Evolutionary conservation across 768 basidiomycete genomes (phyloP).

Genomic region (Russula sp.): DNA sequence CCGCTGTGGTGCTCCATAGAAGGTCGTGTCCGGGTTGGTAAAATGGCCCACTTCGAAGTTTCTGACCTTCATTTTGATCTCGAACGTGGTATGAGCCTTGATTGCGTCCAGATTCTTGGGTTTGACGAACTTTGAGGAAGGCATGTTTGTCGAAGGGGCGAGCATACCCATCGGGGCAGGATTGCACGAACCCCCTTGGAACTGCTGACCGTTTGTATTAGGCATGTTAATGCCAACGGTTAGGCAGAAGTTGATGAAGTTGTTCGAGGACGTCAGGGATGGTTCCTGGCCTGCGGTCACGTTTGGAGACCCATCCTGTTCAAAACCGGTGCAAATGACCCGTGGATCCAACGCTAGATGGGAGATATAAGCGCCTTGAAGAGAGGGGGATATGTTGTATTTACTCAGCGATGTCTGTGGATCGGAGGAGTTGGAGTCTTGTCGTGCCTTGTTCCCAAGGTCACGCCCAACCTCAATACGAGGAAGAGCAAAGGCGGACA

Average conservation of each 20-base stretch:
- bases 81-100: constrained; percentile 45
- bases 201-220: constrained; percentile 47
- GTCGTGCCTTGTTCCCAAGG: background rate
- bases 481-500: constrained; percentile 33
- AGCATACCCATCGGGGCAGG: constrained; percentile 44
- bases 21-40: constrained; percentile 48
- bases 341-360: constrained; percentile 42
- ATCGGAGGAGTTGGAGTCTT: background rate
- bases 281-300: constrained; percentile 45
- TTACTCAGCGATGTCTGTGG: constrained; percentile 22
- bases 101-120: constrained; percentile 43
- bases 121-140: constrained; percentile 46
- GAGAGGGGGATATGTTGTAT: background rate
- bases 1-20: constrained; percentile 51
- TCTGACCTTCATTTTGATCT: constrained; percentile 40
- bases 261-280: constrained; percentile 55
- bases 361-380: background rate
- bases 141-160: constrained; percentile 44
- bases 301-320: constrained; percentile 48
- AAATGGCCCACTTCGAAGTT: constrained; percentile 49
- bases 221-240: constrained; percentile 37
- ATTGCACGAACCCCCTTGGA: constrained; percentile 41
- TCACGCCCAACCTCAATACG: constrained; percentile 14
- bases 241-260: constrained; percentile 62
- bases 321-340: constrained; percentile 47